Conservation (phyloP, 345 rosid genomes). For the Eutrema heterophyllum region DNA sequence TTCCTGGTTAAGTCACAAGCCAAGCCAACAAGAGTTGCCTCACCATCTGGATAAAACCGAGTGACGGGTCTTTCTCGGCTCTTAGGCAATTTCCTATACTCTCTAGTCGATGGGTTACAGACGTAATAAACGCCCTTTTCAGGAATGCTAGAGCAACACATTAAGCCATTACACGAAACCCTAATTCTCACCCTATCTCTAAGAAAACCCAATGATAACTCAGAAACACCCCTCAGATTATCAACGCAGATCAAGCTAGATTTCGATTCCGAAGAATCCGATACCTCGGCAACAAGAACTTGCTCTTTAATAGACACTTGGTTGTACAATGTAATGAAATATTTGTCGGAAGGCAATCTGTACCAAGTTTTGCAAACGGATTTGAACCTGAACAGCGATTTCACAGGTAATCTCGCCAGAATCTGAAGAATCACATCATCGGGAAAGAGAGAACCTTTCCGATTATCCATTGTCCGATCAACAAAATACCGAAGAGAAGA, state of each 20-base stretch:
- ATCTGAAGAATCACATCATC: constrained; percentile 71
- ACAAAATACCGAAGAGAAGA: background rate
- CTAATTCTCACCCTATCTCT: constrained; percentile 70
- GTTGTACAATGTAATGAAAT: constrained; percentile 52
- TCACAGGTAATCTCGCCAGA: constrained; percentile 71
- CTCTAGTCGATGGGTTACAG: constrained; percentile 82
- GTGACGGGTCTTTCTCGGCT: constrained; percentile 65
- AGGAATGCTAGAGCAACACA: constrained; percentile 86
- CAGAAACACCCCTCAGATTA: constrained; percentile 57
- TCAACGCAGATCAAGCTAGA: constrained; percentile 61
- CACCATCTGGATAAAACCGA: constrained; percentile 77
- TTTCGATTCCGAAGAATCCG: constrained; percentile 46
- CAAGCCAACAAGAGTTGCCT: constrained; percentile 77
- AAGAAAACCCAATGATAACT: constrained; percentile 65
- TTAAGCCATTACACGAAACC: constrained; percentile 77
- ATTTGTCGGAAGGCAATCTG: constrained; percentile 50
- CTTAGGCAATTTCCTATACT: constrained; percentile 56
- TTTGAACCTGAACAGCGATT: constrained; percentile 58
- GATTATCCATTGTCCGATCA: constrained; percentile 28
- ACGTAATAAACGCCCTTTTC: constrained; percentile 76
- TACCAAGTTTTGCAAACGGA: constrained; percentile 76
- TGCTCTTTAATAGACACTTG: constrained; percentile 46
- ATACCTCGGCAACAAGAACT: constrained; percentile 55
- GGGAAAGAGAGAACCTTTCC: constrained; percentile 44
- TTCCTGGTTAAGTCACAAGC: constrained; percentile 43